phyloP scores from a whole-genome alignment of 495 filamentous ascomycete genomes.

The Penicillium angulare region DNA sequence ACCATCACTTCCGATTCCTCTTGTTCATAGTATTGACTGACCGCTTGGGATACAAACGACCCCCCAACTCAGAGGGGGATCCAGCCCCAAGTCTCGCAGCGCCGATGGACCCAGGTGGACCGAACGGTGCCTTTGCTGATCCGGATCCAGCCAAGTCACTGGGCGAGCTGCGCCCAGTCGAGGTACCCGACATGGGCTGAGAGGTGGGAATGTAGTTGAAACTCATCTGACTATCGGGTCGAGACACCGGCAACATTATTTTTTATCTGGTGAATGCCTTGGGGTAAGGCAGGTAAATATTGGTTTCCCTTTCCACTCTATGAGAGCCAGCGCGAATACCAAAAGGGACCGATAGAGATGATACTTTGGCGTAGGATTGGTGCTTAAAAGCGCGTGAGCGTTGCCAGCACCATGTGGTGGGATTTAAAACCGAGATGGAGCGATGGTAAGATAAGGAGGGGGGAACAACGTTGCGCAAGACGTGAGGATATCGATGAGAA shows the following conservation, averaged over 20 bases:
- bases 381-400: conserved; percentile 11
- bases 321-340: conserved; percentile 6
- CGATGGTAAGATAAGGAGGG: neutral
- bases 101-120: conserved; percentile 67
- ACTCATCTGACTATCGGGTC: conserved; percentile 70
- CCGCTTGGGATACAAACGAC: conserved; percentile 88
- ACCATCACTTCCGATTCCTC: neutral
- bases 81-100: conserved; percentile 83
- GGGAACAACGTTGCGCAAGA: neutral
- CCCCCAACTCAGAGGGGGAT: conserved; percentile 87
- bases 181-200: conserved; percentile 78
- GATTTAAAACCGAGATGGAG: neutral
- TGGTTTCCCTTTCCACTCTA: conserved; percentile 21
- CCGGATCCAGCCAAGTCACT: conserved; percentile 72
- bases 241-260: conserved; percentile 86
- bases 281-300: conserved; percentile 22
- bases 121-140: conserved; percentile 72
- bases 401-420: conserved; percentile 16
- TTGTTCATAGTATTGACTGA: conserved; percentile 52
- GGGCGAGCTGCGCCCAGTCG: conserved; percentile 83
- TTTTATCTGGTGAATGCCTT: conserved; percentile 34
- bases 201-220: conserved; percentile 72
- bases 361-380: conserved; percentile 5
- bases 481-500: neutral
- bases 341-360: conserved; percentile 10